Conservation (phyloP, 2,329 filamentous ascomycete genomes). For the Colletotrichum musicola region DNA sequence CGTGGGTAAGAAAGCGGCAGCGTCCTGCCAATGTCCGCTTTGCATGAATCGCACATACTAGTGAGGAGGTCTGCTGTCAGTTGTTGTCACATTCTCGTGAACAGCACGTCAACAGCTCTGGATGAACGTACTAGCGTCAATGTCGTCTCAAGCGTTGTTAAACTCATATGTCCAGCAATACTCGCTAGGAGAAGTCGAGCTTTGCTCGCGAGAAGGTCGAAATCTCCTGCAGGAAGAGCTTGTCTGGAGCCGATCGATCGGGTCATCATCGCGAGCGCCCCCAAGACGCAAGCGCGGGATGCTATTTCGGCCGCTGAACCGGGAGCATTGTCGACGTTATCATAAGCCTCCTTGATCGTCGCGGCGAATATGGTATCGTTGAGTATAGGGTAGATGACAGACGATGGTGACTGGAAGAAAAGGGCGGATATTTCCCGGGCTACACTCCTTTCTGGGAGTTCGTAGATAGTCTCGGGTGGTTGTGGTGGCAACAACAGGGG, state of each 20-base stretch:
- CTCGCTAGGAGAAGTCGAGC: background rate
- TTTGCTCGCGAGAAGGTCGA: background rate
- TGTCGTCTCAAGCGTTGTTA: background rate
- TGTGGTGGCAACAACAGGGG: background rate
- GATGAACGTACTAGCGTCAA: background rate
- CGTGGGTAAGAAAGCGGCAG: background rate
- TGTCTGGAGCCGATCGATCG: background rate
- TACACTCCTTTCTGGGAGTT: background rate
- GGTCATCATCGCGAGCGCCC: background rate
- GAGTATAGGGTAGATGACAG: background rate
- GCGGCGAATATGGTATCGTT: background rate
- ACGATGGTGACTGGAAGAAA: background rate
- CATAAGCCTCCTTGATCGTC: constrained; percentile 4
- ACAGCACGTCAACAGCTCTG: too few species aligned
- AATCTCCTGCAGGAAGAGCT: background rate
- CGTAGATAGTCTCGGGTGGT: background rate
- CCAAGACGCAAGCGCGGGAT: background rate
- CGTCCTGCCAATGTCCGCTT: constrained; percentile 12
- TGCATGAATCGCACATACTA: background rate
- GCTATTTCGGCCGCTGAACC: background rate
- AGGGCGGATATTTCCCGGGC: background rate
- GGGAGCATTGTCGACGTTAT: background rate
- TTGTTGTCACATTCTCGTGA: background rate
- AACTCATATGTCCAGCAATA: background rate
- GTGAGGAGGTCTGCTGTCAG: background rate